Percentiles rank a stretch among this genome's conserved stretches.
Evolutionary conservation across 768 basidiomycete species (phyloP).

Genomic region (Strobilomyces echinocephalus): DNA sequence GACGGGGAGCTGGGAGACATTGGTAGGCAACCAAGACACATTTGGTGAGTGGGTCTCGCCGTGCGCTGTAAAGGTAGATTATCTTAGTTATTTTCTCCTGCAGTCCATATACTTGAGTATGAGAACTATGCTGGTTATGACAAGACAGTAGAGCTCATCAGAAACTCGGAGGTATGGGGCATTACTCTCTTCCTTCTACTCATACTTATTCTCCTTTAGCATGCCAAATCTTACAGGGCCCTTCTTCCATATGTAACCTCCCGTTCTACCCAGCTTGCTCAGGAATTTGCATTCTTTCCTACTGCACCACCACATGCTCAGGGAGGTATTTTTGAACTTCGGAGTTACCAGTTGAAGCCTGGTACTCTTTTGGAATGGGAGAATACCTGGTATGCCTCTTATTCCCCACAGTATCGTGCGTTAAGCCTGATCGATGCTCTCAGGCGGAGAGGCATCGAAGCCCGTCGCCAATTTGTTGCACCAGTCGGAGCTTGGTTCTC

Average conservation of each 20-base stretch:
- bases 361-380: conserved; percentile 96
- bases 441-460: conserved; percentile 93
- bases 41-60: conserved; percentile 52
- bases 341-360: conserved; percentile 83
- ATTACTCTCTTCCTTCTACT: not conserved
- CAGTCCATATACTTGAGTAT: conserved; percentile 81
- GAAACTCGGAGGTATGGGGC: conserved; percentile 55
- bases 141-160: conserved; percentile 60
- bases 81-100: not conserved
- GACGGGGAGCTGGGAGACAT: conserved; percentile 89
- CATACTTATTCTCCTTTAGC: conserved; percentile 35
- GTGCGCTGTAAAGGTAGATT: not conserved
- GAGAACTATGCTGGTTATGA: conserved; percentile 92
- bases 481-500: conserved; percentile 93
- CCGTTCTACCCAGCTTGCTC: conserved; percentile 73
- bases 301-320: conserved; percentile 80
- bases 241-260: conserved; percentile 75
- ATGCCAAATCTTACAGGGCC: conserved; percentile 60
- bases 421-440: conserved; percentile 6
- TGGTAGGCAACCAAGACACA: conserved; percentile 86
- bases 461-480: conserved; percentile 78
- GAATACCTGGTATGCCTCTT: conserved; percentile 63
- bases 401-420: not conserved
- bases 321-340: conserved; percentile 91
- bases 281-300: conserved; percentile 95